Conservation (phyloP, 306 rosid species). For the Ceratonia siliqua region DNA sequence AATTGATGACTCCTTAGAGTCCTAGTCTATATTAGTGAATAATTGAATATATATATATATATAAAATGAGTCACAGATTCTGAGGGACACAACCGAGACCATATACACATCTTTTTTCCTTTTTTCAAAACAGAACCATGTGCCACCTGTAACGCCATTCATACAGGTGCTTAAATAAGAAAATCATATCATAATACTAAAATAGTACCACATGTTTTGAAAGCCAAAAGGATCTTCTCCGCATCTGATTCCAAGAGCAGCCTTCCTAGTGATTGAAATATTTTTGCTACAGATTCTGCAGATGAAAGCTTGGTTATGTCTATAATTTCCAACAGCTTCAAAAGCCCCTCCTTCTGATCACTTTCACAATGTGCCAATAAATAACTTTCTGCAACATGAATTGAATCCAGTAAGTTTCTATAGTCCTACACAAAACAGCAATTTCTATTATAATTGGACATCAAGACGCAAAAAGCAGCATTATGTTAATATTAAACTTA, state of each 20-base stretch:
- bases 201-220: constrained; percentile 62
- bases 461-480: not conserved
- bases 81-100: constrained; percentile 6
- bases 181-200: constrained; percentile 28
- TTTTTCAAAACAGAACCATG: constrained; percentile 14
- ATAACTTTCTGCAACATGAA: constrained; percentile 68
- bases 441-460: not conserved
- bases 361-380: constrained; percentile 79
- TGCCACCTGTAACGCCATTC: constrained; percentile 24
- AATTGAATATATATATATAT: constrained; percentile 5
- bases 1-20: not conserved
- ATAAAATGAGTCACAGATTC: not conserved
- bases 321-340: constrained; percentile 57
- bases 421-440: constrained; percentile 24
- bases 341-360: constrained; percentile 55
- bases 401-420: constrained; percentile 28
- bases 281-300: constrained; percentile 30
- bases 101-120: not conserved
- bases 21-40: not conserved
- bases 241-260: constrained; percentile 53
- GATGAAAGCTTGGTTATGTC: constrained; percentile 63
- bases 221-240: constrained; percentile 57
- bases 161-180: constrained; percentile 30
- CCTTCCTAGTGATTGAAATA: constrained; percentile 77
- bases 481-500: not conserved